These are phyloP conservation scores for Phaffia tasmanica DNA, from an alignment of 768 basidiomycete species.

Conservation along the genomic window DNA sequence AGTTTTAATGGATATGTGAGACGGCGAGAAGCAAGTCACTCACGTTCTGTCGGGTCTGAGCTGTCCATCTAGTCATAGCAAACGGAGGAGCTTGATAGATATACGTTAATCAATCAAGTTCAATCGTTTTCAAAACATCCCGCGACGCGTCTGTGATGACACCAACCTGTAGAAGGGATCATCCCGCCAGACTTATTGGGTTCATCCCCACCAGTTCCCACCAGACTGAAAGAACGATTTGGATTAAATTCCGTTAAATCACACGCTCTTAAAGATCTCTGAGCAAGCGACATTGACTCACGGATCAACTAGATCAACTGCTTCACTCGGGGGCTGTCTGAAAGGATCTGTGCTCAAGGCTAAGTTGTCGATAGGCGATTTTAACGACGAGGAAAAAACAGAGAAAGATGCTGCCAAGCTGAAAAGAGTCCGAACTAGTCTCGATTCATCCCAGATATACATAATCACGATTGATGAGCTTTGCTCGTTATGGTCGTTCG, in stretches of 20 bases:
- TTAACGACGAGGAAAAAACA: too few species aligned
- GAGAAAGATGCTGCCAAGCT: too few species aligned
- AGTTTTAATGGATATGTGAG: slow-evolving; percentile 54
- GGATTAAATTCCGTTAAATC: not conserved
- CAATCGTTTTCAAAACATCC: not conserved
- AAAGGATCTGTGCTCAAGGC: too few species aligned
- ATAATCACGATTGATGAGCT: too few species aligned
- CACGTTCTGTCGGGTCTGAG: slow-evolving; percentile 57
- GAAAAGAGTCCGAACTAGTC: too few species aligned
- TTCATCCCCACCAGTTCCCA: slow-evolving; percentile 17
- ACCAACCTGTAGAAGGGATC: slow-evolving; percentile 45
- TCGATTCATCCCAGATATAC: too few species aligned
- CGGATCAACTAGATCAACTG: slow-evolving; percentile 16
- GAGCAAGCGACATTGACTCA: not conserved
- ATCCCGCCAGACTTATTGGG: slow-evolving; percentile 40
- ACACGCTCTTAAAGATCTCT: too few species aligned
- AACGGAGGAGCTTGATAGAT: slow-evolving; percentile 57
- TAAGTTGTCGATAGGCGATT: too few species aligned
- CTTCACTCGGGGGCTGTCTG: not conserved
- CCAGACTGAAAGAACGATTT: not conserved
- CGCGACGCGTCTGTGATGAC: not conserved
- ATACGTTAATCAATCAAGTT: too few species aligned
- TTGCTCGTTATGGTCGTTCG: too few species aligned
- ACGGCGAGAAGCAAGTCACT: slow-evolving; percentile 31
- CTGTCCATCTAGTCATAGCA: slow-evolving; percentile 76